Evolutionary conservation across 2,329 filamentous ascomycete species (phyloP).

Genomic region (Stagonosporopsis cucurbitacearum): DNA sequence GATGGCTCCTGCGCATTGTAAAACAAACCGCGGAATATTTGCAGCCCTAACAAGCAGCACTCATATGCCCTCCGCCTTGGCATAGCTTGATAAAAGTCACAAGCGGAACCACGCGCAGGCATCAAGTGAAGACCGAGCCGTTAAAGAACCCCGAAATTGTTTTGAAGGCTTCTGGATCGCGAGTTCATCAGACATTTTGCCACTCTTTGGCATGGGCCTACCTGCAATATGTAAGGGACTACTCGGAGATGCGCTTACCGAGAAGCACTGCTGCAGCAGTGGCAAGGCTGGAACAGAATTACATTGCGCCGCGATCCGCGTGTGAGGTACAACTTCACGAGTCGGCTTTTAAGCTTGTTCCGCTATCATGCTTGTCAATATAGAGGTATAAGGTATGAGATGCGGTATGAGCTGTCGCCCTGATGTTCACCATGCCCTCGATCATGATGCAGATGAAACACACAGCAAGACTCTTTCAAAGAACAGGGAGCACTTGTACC

Average conservation of each 20-base stretch:
- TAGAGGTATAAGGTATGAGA: neutral
- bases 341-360: neutral
- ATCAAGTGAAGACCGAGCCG: neutral
- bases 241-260: neutral
- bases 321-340: neutral
- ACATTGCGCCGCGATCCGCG: neutral
- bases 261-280: neutral
- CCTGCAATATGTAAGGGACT: neutral
- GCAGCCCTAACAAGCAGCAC: neutral
- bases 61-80: neutral
- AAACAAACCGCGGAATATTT: neutral
- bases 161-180: neutral
- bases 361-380: conserved; percentile 6
- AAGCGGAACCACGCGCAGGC: conserved; percentile 1
- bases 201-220: neutral
- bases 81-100: neutral
- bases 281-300: neutral
- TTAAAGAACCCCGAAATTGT: neutral
- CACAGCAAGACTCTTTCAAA: neutral
- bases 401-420: neutral
- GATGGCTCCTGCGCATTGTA: conserved; percentile 7
- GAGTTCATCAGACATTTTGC: neutral
- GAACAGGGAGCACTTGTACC: neutral
- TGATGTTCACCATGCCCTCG: neutral
- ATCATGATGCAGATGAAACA: neutral